Base-by-base conservation (phyloP, 148 eudicot species). In the Amaranthus palmeri region DNA sequence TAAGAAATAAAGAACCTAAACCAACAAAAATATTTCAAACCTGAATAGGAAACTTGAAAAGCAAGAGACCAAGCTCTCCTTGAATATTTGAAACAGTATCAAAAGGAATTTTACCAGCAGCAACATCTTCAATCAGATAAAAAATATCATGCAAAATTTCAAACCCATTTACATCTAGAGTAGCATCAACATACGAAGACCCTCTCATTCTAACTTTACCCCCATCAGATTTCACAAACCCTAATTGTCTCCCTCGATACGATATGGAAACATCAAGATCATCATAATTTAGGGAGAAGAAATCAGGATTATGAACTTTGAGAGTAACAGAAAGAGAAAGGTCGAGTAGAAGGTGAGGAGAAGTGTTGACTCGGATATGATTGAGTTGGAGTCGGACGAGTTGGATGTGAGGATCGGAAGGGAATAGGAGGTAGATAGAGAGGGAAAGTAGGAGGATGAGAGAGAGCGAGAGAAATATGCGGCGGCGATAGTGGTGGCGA, bases 101-200 rank as follows among this genome's bases (percentile, higher is more conserved):
- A 58, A 85, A 87, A 0, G 85, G 85, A 14, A 87, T 81, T 54
- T 68, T 73, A 14, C 88, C 91, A 56, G 68, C 61, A 18, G 90
- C 86, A 58, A 87, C 68, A 76, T 87, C 90, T 40, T 75, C 85
- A 41, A 87, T 69, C 72, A 87, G 76, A 45, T 85, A 83, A 25
- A 87, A 17, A 15, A 81, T 65, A 79, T 87, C 91, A 62, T 87
- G 91, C 25, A 87, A 68, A 54, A 87, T 78, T 73, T 81, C 70
- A 57, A 81, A 73, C 18, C 86, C 88, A 58, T 87, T 72, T 11
- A 85, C 53, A 3, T 54, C 69, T 60, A 85, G 76, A 25, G 82
- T 81, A 2, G 91, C 86, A 68, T 83, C 67, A 7, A 87, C 83
- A 50, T 85, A 81, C 18, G 86, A 79, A 5, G 81, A 73, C 0